Percentiles rank a stretch among this genome's conserved stretches.
These are phyloP conservation scores for Protoeuglena noctilucae DNA, from an alignment of 139 green algal species.

Conservation along the genomic window DNA sequence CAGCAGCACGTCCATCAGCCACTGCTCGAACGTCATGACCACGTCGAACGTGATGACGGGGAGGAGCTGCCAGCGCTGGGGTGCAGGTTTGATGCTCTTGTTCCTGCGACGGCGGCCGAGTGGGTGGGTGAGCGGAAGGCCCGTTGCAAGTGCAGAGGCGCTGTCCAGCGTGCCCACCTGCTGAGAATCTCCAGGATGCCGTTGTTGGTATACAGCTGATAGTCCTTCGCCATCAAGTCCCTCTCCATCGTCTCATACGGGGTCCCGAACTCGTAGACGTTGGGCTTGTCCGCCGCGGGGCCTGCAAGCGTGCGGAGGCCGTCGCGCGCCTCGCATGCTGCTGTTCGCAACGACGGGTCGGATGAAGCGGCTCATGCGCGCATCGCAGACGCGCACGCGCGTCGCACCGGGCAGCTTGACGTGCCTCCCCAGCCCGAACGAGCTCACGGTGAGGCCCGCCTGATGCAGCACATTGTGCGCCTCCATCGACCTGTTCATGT, in stretches of 20 bases:
- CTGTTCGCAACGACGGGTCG: background rate
- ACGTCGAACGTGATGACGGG: conserved; percentile 40
- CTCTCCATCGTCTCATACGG: conserved; percentile 53
- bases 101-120: too few relatives aligned
- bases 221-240: conserved; percentile 38
- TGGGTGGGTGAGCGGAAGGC: too few relatives aligned
- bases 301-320: background rate
- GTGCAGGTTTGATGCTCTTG: conserved; percentile 56
- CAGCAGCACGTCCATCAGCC: conserved; percentile 37
- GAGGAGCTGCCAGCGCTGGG: conserved; percentile 64
- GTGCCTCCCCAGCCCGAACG: conserved; percentile 55
- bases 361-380: background rate
- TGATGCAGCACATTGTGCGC: conserved; percentile 54
- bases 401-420: conserved; percentile 61
- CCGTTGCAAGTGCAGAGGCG: conserved; percentile 59
- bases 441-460: conserved; percentile 43
- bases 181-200: conserved; percentile 9
- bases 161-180: conserved; percentile 13
- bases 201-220: background rate
- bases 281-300: conserved; percentile 43
- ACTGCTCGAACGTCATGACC: conserved; percentile 57
- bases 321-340: too few relatives aligned
- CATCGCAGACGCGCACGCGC: background rate
- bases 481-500: conserved; percentile 79
- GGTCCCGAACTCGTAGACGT: conserved; percentile 77